A percentile compares a stretch with the other conserved stretches of the same genome.
Evolutionary conservation across 208 protist genomes (phyloP).

Genomic region (Angomonas ambiguus): DNA sequence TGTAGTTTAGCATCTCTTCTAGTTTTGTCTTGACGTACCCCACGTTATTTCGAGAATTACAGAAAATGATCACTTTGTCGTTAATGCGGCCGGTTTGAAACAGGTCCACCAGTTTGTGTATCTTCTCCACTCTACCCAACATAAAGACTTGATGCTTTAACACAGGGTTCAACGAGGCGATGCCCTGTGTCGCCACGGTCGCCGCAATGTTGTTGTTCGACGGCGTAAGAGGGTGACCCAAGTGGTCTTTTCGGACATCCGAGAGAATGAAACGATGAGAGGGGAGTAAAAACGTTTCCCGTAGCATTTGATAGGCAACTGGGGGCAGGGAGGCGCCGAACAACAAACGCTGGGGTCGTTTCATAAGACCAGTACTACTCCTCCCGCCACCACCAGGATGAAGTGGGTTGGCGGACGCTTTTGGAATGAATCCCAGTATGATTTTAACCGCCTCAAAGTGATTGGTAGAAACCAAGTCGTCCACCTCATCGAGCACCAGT

Average conservation of each 20-base stretch:
- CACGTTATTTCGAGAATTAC: slow-evolving; percentile 84
- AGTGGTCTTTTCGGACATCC: slow-evolving; percentile 30
- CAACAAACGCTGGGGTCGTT: slow-evolving; percentile 67
- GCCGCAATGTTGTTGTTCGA: neutral
- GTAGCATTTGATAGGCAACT: slow-evolving; percentile 70
- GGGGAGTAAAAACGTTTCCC: slow-evolving; percentile 58
- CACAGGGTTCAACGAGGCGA: slow-evolving; percentile 10
- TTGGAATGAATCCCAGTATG: slow-evolving; percentile 67
- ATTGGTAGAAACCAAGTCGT: slow-evolving; percentile 77
- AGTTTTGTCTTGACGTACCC: slow-evolving; percentile 66
- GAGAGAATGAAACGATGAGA: slow-evolving; percentile 80
- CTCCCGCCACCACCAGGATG: neutral
- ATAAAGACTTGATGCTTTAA: slow-evolving; percentile 59
- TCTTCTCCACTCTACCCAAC: slow-evolving; percentile 67
- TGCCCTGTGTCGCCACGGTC: neutral
- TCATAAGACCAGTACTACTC: neutral
- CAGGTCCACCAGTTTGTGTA: slow-evolving; percentile 61
- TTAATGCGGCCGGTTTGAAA: slow-evolving; percentile 63
- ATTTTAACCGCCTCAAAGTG: slow-evolving; percentile 84
- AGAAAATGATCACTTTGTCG: slow-evolving; percentile 66
- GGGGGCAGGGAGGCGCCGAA: slow-evolving; percentile 70
- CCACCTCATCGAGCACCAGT: slow-evolving; percentile 79
- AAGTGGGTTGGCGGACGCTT: slow-evolving; percentile 13
- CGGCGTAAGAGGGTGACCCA: slow-evolving; percentile 22
- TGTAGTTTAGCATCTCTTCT: neutral